phyloP scores from a whole-genome alignment of 75 land plant genomes.

The Selaginella tamariscina region DNA sequence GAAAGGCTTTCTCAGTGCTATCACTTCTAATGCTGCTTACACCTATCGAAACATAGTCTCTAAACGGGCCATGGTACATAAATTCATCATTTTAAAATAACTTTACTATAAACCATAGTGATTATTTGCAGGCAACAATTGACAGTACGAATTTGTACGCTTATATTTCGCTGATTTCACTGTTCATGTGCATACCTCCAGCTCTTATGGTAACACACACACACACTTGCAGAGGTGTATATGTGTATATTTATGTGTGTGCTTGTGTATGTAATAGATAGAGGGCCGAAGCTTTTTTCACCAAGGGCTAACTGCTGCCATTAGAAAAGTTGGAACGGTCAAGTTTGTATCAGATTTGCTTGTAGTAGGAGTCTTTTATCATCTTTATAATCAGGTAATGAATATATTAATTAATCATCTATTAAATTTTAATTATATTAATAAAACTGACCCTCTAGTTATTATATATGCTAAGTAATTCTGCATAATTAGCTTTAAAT shows the following conservation, averaged over 20 bases:
- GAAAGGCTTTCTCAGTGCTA: conserved; percentile 13
- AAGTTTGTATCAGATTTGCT: not conserved
- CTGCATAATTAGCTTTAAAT: no score
- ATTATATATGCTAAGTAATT: no score
- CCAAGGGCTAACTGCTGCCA: not conserved
- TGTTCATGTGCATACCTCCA: conserved; percentile 9
- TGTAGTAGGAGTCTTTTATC: conserved; percentile 10
- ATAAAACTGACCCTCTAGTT: no score
- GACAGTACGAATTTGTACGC: conserved; percentile 3
- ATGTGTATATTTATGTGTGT: not conserved
- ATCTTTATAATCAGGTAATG: conserved; percentile 2
- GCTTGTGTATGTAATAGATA: not conserved
- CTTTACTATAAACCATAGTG: no score
- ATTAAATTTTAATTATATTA: no score
- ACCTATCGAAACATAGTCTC: conserved; percentile 7
- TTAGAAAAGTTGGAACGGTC: not conserved
- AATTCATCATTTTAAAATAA: not conserved
- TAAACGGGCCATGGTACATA: not conserved
- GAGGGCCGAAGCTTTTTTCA: not conserved
- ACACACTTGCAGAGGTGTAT: not conserved
- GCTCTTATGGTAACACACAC: not conserved
- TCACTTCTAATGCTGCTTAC: conserved; percentile 2
- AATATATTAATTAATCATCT: not conserved
- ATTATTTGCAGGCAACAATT: not conserved
- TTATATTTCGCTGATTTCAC: not conserved